Conservation (phyloP, 768 basidiomycete species). For the Agaricus blazei region DNA sequence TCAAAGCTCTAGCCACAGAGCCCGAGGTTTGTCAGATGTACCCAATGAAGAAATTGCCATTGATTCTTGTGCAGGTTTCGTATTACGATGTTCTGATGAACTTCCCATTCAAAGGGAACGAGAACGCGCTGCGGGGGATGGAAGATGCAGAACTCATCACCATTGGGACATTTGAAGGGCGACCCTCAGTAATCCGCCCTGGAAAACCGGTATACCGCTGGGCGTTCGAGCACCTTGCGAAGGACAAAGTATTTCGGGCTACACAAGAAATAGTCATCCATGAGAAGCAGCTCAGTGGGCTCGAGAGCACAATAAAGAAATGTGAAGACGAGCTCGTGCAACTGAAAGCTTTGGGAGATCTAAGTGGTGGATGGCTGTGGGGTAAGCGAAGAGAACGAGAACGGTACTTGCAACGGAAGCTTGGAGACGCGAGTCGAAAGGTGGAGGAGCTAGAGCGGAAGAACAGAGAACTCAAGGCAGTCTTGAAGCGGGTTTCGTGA, state of each 20-base stretch:
- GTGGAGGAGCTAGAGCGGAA: constrained; percentile 65
- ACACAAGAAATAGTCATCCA: constrained; percentile 81
- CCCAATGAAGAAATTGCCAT: neutral
- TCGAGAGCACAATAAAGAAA: constrained; percentile 59
- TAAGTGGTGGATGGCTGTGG: constrained; percentile 29
- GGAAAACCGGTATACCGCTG: constrained; percentile 88
- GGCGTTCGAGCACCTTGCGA: constrained; percentile 77
- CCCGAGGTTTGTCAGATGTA: constrained; percentile 44
- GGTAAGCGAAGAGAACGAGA: constrained; percentile 51
- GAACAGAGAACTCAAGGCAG: constrained; percentile 57
- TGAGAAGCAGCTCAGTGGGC: constrained; percentile 51
- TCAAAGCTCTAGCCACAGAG: constrained; percentile 65
- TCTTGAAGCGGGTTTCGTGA: constrained; percentile 34
- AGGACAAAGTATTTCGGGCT: constrained; percentile 75
- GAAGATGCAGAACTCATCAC: constrained; percentile 87
- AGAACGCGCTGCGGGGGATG: constrained; percentile 72
- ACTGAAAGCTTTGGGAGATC: constrained; percentile 58
- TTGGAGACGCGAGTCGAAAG: constrained; percentile 64
- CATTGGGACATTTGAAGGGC: constrained; percentile 77
- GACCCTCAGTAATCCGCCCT: constrained; percentile 78
- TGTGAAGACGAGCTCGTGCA: constrained; percentile 74
- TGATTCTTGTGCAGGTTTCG: constrained; percentile 45
- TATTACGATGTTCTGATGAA: constrained; percentile 81
- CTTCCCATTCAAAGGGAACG: constrained; percentile 91
- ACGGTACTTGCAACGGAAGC: constrained; percentile 67